These are phyloP conservation scores for Penicillium sp. DNA, from an alignment of 2,329 filamentous ascomycete genomes.

Conservation along the genomic window DNA sequence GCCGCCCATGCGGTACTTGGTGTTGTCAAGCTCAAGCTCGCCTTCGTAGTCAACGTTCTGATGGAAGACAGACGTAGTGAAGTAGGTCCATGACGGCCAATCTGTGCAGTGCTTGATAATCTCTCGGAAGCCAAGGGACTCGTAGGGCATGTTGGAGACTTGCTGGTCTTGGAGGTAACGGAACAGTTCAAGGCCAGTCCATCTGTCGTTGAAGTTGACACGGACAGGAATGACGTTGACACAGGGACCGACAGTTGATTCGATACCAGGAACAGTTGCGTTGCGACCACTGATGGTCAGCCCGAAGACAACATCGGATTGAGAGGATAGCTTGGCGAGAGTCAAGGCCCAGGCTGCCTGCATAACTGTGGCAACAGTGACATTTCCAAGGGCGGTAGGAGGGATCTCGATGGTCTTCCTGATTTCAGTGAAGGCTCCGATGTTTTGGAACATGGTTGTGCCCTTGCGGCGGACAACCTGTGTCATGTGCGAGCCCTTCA, in stretches of 20 bases:
- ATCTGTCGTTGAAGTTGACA: conserved; percentile 53
- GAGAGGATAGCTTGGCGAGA: conserved; percentile 55
- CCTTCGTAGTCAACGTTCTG: conserved; percentile 39
- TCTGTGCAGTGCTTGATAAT: conserved; percentile 49
- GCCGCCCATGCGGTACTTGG: conserved; percentile 39
- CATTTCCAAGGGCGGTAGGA: conserved; percentile 53
- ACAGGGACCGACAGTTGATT: conserved; percentile 63
- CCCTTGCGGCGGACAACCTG: conserved; percentile 35
- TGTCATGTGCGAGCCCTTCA: conserved; percentile 56
- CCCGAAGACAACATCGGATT: conserved; percentile 63
- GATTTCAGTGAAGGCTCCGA: conserved; percentile 38
- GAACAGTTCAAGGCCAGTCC: conserved; percentile 56
- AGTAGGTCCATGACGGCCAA: conserved; percentile 43
- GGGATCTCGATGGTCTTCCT: conserved; percentile 36
- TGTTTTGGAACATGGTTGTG: conserved; percentile 36
- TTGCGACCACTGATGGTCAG: conserved; percentile 67
- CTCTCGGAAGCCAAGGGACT: conserved; percentile 56
- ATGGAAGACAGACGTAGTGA: conserved; percentile 43
- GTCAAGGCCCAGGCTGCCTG: conserved; percentile 67
- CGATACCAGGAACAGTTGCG: conserved; percentile 55
- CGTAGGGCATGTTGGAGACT: conserved; percentile 56
- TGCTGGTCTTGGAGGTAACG: conserved; percentile 58
- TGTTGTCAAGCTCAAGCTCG: conserved; percentile 39
- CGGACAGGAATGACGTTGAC: conserved; percentile 68
- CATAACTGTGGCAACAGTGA: conserved; percentile 65